Evolutionary conservation across 139 green algal species (phyloP), one percentile per base, ranked within the genome.

Genomic region (Chlorella ohadii): DNA sequence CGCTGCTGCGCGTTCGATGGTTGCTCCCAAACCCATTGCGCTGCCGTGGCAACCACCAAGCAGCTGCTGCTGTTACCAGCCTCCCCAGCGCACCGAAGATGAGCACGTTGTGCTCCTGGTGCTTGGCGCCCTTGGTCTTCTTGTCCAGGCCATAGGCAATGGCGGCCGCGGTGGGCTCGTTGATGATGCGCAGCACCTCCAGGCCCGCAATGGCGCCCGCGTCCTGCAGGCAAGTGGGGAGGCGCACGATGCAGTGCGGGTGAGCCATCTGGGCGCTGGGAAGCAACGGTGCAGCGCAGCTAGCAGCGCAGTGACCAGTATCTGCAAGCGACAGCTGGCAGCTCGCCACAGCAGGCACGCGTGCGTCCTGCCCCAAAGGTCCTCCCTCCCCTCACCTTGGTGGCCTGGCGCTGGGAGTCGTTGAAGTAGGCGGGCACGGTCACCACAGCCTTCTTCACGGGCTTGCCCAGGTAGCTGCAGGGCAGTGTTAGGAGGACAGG

Each of bases 391-490:
- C n/a, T n/a, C 27, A 72, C 94, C 90, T 98, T 97, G 34, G 94
- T 98, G 17, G 94, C 95, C 92, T 99, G 96, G 72, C 97, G 90
- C 91, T 99, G 97, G n/a, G 86, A 94, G 89, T 99, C 97, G 89
- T 99, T 99, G 95, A 99, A 99, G 93, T 99, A 99, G 15, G 97
- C 97, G 19, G 97, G 97, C 65, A 99, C 97, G 39, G 97, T 99
- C 70, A 99, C 94, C 17, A 99, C 97, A 0, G 97, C 97, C 97
- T 99, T 99, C 93, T 99, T 99, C 28, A 93, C 92, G 27, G 99
- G 92, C 39, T 47, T 73, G 38, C 78, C 63, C 61, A 75, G 36
- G 57, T 72, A 82, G 51, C 51, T 59, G 44, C 44, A 51, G 44
- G 44, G 44, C 44, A 9, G 44, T 51, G 44, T 51, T 9, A 51